A percentile compares a stretch with the other conserved stretches of the same genome.
These are phyloP conservation scores for Heterobasidion occidentale DNA, from an alignment of 1,284 basidiomycete genomes.

Conservation along the genomic window DNA sequence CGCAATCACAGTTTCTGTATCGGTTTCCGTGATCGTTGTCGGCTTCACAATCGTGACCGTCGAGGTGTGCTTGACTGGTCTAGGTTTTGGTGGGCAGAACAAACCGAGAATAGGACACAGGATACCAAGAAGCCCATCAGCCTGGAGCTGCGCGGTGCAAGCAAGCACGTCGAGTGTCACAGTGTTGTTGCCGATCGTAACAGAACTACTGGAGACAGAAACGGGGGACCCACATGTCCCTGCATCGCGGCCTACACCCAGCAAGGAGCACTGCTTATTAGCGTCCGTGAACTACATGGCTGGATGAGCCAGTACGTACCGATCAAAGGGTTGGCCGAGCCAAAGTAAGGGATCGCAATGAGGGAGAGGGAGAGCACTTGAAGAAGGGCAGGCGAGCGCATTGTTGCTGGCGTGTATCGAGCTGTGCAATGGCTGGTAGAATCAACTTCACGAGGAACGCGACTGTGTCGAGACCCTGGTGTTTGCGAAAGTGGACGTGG, in stretches of 20 bases:
- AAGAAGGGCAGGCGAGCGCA: not conserved
- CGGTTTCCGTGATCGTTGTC: not conserved
- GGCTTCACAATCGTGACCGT: not conserved
- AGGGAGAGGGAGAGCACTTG: not conserved
- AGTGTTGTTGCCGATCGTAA: conserved; percentile 1
- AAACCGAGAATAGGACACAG: conserved; percentile 1
- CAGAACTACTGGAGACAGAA: not conserved
- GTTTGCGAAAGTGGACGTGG: not conserved
- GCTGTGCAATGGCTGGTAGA: not conserved
- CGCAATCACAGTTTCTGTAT: not conserved
- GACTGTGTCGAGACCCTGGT: not conserved
- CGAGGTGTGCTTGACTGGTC: not conserved
- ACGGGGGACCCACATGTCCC: not conserved
- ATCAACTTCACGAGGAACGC: not conserved
- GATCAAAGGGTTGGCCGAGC: not conserved
- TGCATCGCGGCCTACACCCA: not conserved
- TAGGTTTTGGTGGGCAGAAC: conserved; percentile 2
- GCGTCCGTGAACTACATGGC: too few species aligned
- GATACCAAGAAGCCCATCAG: not conserved
- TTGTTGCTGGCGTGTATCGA: not conserved
- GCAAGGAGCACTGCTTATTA: not conserved
- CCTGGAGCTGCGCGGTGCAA: not conserved
- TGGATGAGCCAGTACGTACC: too few species aligned
- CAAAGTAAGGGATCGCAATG: not conserved
- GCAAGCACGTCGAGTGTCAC: not conserved